Conservation (phyloP, 108 stramenopile species). For the Aurantiochytrium sp. region DNA sequence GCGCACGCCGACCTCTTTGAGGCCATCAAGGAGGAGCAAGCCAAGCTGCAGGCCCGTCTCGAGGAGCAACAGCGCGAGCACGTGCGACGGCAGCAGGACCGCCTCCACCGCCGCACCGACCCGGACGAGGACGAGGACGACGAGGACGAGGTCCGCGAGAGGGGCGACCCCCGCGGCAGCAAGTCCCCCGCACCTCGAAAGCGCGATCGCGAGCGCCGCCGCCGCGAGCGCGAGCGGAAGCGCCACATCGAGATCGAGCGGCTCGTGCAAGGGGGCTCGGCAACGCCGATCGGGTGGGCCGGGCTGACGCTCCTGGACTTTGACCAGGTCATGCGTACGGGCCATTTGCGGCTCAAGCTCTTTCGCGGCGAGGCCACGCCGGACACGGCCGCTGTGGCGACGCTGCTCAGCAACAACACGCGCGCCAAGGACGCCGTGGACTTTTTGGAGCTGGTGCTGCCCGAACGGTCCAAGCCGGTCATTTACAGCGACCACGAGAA, state of each 20-base stretch:
- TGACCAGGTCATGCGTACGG: neutral
- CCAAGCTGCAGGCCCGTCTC: neutral
- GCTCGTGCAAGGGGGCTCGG: neutral
- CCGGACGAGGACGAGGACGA: too few species aligned
- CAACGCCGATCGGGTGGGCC: constrained; percentile 15
- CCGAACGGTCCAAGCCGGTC: neutral
- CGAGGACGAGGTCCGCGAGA: too few species aligned
- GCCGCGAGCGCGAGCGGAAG: too few species aligned
- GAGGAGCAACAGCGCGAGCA: neutral
- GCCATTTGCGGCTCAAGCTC: neutral
- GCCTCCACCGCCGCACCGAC: neutral
- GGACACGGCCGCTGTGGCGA: neutral
- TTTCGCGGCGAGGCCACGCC: neutral
- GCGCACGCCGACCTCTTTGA: neutral
- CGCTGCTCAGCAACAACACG: neutral
- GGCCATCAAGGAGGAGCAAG: neutral
- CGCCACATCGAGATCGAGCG: neutral
- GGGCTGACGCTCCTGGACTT: constrained; percentile 1
- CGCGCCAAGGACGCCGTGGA: neutral
- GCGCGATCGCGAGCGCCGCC: neutral
- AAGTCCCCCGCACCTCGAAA: neutral
- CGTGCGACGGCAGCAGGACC: neutral
- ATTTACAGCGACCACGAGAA: neutral
- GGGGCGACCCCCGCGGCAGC: neutral
- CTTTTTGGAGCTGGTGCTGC: constrained; percentile 5